Percentiles rank a stretch among this genome's conserved stretches.
Conservation (phyloP, 129 eudicot genomes). For the Saussurea involucrata region DNA sequence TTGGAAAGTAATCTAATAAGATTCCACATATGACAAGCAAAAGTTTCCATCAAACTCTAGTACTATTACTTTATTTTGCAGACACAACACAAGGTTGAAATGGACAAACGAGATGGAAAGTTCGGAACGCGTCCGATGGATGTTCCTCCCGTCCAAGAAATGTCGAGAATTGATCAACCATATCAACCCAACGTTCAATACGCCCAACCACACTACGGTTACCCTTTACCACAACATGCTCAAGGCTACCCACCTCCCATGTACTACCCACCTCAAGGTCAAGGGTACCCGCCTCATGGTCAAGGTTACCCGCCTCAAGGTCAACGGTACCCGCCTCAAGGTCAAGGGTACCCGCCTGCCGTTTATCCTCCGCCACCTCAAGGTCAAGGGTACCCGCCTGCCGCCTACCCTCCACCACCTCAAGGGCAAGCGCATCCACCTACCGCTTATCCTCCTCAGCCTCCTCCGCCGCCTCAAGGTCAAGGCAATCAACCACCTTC, state of each 20-base stretch:
- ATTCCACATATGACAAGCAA: not conserved
- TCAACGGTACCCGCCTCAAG: constrained; percentile 39
- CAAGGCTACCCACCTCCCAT: constrained; percentile 45
- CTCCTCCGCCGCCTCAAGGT: constrained; percentile 21
- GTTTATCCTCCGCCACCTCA: constrained; percentile 12
- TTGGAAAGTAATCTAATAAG: not conserved
- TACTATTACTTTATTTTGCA: constrained; percentile 23
- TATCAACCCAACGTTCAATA: constrained; percentile 62
- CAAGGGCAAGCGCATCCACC: constrained; percentile 9
- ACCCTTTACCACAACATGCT: constrained; percentile 33
- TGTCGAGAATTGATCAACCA: constrained; percentile 87
- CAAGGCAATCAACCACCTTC: constrained; percentile 25
- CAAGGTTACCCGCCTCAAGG: constrained; percentile 32
- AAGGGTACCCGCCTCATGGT: constrained; percentile 22
- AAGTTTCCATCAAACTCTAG: not conserved
- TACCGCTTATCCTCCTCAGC: constrained; percentile 19
- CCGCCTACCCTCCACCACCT: constrained; percentile 9
- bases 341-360: constrained; percentile 27
- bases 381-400: constrained; percentile 6
- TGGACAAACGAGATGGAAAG: constrained; percentile 95
- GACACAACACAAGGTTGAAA: constrained; percentile 97
- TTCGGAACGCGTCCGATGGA: constrained; percentile 72
- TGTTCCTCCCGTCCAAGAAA: constrained; percentile 71
- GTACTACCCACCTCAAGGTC: constrained; percentile 34
- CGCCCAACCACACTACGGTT: constrained; percentile 31